A percentile compares a stretch with the other conserved stretches of the same genome.
Conservation (phyloP, 768 basidiomycete species). For the Lactarius akahatsu region DNA sequence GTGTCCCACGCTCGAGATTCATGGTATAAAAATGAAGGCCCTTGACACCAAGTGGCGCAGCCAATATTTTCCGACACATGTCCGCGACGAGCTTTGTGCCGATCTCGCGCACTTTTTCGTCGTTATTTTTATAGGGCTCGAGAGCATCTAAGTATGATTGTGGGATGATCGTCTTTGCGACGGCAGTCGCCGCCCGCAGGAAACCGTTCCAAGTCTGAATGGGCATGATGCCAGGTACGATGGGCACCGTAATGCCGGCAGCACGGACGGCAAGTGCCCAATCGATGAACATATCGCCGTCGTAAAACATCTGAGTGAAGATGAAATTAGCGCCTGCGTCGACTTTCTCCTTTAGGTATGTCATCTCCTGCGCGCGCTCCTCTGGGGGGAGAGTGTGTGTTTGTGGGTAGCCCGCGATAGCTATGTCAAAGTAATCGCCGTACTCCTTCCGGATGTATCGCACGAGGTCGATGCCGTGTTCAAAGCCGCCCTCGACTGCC, state of each 20-base stretch:
- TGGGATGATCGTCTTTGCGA: conserved; percentile 80
- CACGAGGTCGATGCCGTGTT: conserved; percentile 90
- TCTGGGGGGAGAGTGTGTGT: conserved; percentile 68
- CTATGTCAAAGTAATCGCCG: conserved; percentile 93
- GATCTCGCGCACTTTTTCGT: conserved; percentile 87
- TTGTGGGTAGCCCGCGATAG: conserved; percentile 92
- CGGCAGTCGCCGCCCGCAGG: conserved; percentile 65
- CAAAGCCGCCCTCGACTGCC: conserved; percentile 86
- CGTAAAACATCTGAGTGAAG: conserved; percentile 99
- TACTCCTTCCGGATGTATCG: conserved; percentile 79
- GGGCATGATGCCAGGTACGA: conserved; percentile 92
- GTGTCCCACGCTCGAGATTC: conserved; percentile 94
- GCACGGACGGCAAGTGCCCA: conserved; percentile 86
- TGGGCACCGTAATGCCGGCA: conserved; percentile 85
- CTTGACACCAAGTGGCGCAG: conserved; percentile 75
- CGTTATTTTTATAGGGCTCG: conserved; percentile 86
- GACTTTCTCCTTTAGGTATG: conserved; percentile 85
- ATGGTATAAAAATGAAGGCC: conserved; percentile 97
- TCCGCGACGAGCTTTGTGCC: conserved; percentile 95
- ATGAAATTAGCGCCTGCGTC: conserved; percentile 91
- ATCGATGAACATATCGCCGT: conserved; percentile 82
- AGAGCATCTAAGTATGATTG: conserved; percentile 70
- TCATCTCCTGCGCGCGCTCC: conserved; percentile 75
- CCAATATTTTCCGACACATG: conserved; percentile 86
- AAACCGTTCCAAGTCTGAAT: conserved; percentile 98